Evolutionary conservation across 495 filamentous ascomycete genomes (phyloP).

Genomic region (Daldinia caldariorum): DNA sequence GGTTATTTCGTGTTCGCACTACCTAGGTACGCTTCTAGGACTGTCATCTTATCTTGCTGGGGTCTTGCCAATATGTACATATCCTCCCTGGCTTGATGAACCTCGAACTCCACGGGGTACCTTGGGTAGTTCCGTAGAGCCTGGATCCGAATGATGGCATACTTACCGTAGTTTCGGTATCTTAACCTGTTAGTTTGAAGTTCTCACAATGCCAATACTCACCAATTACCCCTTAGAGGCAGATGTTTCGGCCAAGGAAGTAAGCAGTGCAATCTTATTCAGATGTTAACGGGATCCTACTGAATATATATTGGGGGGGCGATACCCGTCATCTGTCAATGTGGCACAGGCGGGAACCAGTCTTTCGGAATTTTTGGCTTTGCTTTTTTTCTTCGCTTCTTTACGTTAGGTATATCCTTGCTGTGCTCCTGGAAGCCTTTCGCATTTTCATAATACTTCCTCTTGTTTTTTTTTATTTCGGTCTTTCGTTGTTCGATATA

Average conservation of each 20-base stretch:
- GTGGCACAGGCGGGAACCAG: constrained; percentile 11
- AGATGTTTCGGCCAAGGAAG: constrained; percentile 37
- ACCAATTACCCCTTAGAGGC: constrained; percentile 27
- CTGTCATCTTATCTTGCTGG: constrained; percentile 21
- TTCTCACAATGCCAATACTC: constrained; percentile 32
- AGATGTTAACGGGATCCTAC: not conserved
- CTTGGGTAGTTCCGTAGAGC: constrained; percentile 12
- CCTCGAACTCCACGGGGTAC: constrained; percentile 20
- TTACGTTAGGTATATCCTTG: constrained; percentile 20
- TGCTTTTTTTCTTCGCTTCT: constrained; percentile 19
- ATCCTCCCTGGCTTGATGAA: constrained; percentile 21
- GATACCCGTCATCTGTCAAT: constrained; percentile 21
- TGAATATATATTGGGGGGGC: constrained; percentile 32
- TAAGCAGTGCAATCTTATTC: constrained; percentile 14
- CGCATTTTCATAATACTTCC: constrained; percentile 11
- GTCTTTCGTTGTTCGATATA: constrained; percentile 6
- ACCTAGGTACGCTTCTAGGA: too few relatives aligned
- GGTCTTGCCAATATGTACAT: constrained; percentile 19
- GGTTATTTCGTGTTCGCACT: constrained; percentile 6
- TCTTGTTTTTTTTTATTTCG: constrained; percentile 14
- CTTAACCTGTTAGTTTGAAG: constrained; percentile 9
- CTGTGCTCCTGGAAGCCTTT: constrained; percentile 26
- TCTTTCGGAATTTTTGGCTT: constrained; percentile 29
- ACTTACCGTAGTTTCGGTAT: constrained; percentile 8
- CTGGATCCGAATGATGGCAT: constrained; percentile 4